These are phyloP conservation scores for Gentiana macrophylla DNA, from an alignment of 257 asterid genomes.

Conservation along the genomic window DNA sequence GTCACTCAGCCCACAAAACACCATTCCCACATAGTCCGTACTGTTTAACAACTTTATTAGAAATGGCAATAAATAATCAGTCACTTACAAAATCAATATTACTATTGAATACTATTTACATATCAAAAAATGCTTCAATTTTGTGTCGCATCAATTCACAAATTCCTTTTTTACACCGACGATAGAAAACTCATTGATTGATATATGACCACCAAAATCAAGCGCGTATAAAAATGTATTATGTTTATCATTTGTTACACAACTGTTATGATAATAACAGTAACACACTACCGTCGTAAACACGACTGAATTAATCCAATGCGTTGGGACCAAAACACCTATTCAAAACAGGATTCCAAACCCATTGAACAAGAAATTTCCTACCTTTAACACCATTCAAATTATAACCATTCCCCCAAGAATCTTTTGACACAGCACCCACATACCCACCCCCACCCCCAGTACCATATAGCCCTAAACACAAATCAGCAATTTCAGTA, in stretches of 20 bases:
- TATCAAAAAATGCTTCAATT: too few relatives aligned
- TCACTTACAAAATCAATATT: too few relatives aligned
- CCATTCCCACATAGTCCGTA: too few relatives aligned
- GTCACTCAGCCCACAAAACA: too few relatives aligned
- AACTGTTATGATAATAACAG: neutral
- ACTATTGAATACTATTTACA: too few relatives aligned
- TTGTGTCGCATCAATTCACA: too few relatives aligned
- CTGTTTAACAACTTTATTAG: too few relatives aligned
- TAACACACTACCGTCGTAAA: neutral
- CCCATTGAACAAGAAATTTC: conserved; percentile 76
- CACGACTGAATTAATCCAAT: conserved; percentile 21
- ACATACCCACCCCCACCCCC: conserved; percentile 68
- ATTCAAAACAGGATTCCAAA: conserved; percentile 52
- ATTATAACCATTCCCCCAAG: conserved; percentile 47
- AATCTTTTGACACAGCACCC: conserved; percentile 48
- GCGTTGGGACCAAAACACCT: conserved; percentile 76
- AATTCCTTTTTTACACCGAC: too few relatives aligned
- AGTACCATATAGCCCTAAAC: conserved; percentile 59
- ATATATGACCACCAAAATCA: too few relatives aligned
- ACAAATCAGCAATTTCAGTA: conserved; percentile 63
- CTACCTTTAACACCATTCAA: conserved; percentile 59
- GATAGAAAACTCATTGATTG: too few relatives aligned
- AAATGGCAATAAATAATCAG: too few relatives aligned
- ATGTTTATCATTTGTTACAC: neutral
- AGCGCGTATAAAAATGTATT: too few relatives aligned